A percentile compares a stretch with the other conserved stretches of the same genome.
Conservation (phyloP, 164 flowering plant genomes). For the Chloranthus sessilifolius region DNA sequence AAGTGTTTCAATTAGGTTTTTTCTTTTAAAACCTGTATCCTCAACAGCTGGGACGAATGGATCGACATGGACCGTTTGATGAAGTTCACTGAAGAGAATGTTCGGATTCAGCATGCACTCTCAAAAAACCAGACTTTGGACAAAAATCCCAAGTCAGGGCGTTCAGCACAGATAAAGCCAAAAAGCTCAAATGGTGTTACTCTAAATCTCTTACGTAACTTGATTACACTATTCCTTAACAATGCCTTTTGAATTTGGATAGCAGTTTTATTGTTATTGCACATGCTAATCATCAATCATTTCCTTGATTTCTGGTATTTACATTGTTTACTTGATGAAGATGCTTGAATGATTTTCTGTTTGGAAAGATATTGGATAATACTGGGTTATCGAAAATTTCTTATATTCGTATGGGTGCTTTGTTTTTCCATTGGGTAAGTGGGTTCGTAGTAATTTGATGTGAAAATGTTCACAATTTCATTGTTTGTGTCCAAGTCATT, state of each 20-base stretch:
- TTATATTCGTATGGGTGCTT: too few relatives aligned
- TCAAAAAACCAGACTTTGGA: constrained; percentile 28
- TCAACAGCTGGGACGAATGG: constrained; percentile 89
- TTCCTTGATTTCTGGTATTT: not conserved
- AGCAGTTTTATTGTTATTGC: not conserved
- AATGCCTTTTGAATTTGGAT: not conserved
- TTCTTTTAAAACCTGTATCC: constrained; percentile 8
- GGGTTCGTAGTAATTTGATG: too few relatives aligned
- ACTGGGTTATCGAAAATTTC: too few relatives aligned
- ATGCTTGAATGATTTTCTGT: not conserved
- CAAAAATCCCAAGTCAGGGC: constrained; percentile 43
- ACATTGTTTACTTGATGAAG: too few relatives aligned
- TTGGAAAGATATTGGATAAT: too few relatives aligned
- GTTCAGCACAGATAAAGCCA: constrained; percentile 46
- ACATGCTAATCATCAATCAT: not conserved
- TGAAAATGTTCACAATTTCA: too few relatives aligned
- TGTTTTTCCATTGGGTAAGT: too few relatives aligned
- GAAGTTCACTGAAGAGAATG: constrained; percentile 55
- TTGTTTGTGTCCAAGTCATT: too few relatives aligned
- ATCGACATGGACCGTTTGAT: constrained; percentile 45
- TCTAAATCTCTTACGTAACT: constrained; percentile 4
- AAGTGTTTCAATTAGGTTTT: too few relatives aligned
- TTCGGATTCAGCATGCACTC: constrained; percentile 34
- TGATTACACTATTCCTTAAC: not conserved
- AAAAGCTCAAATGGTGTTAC: constrained; percentile 46